Percentiles rank a stretch among this genome's conserved stretches.
phyloP scores from a whole-genome alignment of 306 rosid species.

The Acacia crassicarpa region DNA sequence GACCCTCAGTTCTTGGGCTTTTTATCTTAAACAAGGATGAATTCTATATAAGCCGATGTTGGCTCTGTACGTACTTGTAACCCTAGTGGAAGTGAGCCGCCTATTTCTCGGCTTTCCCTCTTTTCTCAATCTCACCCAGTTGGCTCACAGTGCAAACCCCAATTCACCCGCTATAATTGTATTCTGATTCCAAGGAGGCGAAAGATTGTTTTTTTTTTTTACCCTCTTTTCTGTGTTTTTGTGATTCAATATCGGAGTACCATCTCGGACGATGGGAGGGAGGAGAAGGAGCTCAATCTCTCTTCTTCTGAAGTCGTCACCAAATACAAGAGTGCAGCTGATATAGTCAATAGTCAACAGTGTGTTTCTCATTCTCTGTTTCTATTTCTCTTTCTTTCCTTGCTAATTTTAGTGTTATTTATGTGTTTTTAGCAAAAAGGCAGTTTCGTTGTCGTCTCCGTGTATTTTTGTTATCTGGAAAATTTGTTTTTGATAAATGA shows the following conservation, averaged over 20 bases:
- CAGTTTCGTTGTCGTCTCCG: background rate
- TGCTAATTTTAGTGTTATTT: background rate
- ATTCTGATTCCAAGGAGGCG: too few species aligned
- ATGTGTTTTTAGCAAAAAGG: background rate
- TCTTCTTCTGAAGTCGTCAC: constrained; percentile 70
- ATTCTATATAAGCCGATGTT: too few species aligned
- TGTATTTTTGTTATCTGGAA: background rate
- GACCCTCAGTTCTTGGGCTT: too few species aligned
- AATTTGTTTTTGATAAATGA: background rate
- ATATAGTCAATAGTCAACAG: constrained; percentile 49
- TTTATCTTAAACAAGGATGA: too few species aligned
- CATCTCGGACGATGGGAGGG: constrained; percentile 75
- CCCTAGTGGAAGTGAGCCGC: constrained; percentile 40
- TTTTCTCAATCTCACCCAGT: too few species aligned
- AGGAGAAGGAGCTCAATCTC: constrained; percentile 81
- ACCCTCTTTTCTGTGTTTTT: background rate
- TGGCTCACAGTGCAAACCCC: too few species aligned
- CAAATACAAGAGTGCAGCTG: constrained; percentile 72
- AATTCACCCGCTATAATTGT: too few species aligned
- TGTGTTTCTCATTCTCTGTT: constrained; percentile 18
- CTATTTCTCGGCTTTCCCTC: background rate
- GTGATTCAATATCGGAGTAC: constrained; percentile 5
- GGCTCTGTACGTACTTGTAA: constrained; percentile 20
- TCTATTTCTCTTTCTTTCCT: background rate
- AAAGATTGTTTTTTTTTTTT: background rate